Base-by-base conservation (phyloP, 2,329 filamentous ascomycete genomes). In the Fusarium succisae region DNA sequence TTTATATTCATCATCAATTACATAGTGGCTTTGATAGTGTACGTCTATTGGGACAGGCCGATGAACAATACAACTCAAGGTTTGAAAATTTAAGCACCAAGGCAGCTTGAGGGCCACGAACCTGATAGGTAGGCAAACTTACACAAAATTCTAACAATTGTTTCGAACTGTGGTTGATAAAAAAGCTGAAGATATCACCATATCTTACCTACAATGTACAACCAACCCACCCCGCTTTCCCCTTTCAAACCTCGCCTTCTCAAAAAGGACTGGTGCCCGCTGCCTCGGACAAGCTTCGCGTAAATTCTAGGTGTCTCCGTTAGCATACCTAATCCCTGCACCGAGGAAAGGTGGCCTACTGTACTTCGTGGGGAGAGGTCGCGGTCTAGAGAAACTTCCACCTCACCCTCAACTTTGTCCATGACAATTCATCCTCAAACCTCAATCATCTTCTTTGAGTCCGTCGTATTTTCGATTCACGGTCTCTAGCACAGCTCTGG, bases 341-440 rank as follows among this genome's bases (percentile, higher is more conserved):
- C 66, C 63, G 61, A 72, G 68, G 68, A 73, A 65, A 74, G 70
- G 69, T 73, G 71, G 69, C 74, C 72, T 73, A 71, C 71, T 69
- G 45, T 75, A 72, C 66, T 71, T 70, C 77, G 74, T 80, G 77
- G 77, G 78, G 79, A 77, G 76, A 77, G 73, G 47, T 55, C 47
- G 63, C 58, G 65, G 47, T 70, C 78, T 80, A 75, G 80, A 80
- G 78, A 82, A 83, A 80, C 82, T 83, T 83, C 82, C 81, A 84
- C 82, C 79, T 84, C 81, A 83, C 80, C 81, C 79, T 83, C 77
- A 82, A 78, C 74, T 70, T 70, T 77, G 63, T 69, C 70, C 70
- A 65, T 76, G 69, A 76, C 74, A 79, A 66, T 48, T 70, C 73
- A 75, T 69, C 74, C 72, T 74, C 71, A 75, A 72, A 66, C 72